Evolutionary conservation across 192 early-diverging fungal species (phyloP), one percentile per base, ranked within the genome.

Genomic region (Endogone sp.): DNA sequence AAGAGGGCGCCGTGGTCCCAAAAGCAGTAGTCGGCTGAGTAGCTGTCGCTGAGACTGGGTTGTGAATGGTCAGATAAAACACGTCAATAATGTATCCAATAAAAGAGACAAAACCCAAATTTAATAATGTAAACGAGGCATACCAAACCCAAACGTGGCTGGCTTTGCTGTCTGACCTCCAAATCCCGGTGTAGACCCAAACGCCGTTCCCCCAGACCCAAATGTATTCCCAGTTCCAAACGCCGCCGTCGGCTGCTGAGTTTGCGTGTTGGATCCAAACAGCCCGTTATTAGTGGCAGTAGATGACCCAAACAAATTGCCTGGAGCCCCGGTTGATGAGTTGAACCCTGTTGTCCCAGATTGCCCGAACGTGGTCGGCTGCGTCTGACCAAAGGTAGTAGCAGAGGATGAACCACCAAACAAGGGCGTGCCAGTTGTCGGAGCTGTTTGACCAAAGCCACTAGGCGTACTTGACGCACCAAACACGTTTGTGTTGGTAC

Each of bases 11-110:
- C 0, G 82, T 67, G 11, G 76, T 69, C 26, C 84, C 84, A 68
- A 87, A 87, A 13, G 79, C 84, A 62, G 57, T 60, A 49, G 69
- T 32, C 20, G 73, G 58, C n/a, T 77, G 60, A 6, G 65, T 27
- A 58, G 70, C 25, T 32, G 44, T 11, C 63, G 63, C 64, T 24
- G 6, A 13, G 3, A 57, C 23, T 56, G 22, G 9, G 29, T 61
- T n/a, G 26, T 28, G 24, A 60, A 58, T n/a, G 4, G 25, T 26
- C n/a, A 25, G 63, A 49, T 21, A 64, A 49, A 30, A 21, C 0
- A 68, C n/a, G 20, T 22, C 29, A 29, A 3, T 2, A 9, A 23
- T 24, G 21, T 0, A n/a, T 28, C 16, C 55, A 2, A 29, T 56
- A 31, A 29, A 22, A 26, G n/a, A 29, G 28, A 22, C 29, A 65